Percentiles rank a stretch among this genome's conserved stretches.
Evolutionary conservation across 257 asterid species (phyloP).

Genomic region (Solanum peruvianum): DNA sequence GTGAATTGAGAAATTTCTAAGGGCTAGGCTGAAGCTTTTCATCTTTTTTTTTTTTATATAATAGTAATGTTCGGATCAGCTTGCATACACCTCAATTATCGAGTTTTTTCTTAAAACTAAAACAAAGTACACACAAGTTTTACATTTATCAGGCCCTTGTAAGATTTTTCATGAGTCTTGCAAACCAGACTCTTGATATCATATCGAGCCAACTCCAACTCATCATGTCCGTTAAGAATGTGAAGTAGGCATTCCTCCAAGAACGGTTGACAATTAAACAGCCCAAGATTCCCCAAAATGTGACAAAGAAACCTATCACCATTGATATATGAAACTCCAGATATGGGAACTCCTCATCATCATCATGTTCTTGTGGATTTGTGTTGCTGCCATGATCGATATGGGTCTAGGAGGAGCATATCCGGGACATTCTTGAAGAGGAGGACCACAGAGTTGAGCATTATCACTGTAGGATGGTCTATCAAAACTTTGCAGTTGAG

Average conservation of each 20-base stretch:
- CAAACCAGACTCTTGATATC: background rate
- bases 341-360: background rate
- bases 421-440: background rate
- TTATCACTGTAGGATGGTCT: slow-evolving; percentile 14
- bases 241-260: background rate
- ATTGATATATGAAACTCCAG: background rate
- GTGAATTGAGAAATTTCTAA: background rate
- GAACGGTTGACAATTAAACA: background rate
- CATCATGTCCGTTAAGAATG: background rate
- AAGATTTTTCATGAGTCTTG: background rate
- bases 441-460: slow-evolving; percentile 15
- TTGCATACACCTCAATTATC: background rate
- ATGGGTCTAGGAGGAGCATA: background rate
- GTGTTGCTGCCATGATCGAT: background rate
- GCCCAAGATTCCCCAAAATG: background rate
- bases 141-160: background rate
- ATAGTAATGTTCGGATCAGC: background rate
- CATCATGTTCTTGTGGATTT: background rate
- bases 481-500: slow-evolving; percentile 20
- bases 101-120: background rate
- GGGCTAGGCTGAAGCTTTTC: background rate
- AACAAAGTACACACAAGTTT: background rate
- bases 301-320: background rate
- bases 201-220: background rate
- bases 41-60: too few species aligned